Evolutionary conservation across 345 rosid genomes (phyloP).

Genomic region (Fremontodendron californicum): DNA sequence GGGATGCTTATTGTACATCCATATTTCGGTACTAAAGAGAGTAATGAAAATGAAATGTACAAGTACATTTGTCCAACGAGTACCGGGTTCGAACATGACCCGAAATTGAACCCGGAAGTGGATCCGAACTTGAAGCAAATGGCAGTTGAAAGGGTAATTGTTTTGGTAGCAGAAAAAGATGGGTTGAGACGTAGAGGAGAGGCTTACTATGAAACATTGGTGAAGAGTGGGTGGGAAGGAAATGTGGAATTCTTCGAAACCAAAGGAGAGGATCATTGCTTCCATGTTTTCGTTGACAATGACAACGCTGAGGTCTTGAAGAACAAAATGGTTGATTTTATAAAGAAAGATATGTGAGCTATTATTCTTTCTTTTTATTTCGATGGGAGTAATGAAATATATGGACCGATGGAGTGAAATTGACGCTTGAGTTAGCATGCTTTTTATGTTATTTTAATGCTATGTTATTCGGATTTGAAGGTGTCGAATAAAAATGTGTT

Average conservation of each 20-base stretch:
- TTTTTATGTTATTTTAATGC: no score
- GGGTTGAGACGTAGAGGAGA: constrained; percentile 19
- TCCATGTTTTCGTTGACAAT: constrained; percentile 26
- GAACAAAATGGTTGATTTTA: constrained; percentile 26
- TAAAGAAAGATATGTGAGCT: no score
- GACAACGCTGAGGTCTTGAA: constrained; percentile 23
- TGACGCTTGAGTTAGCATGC: no score
- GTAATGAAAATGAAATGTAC: constrained; percentile 31
- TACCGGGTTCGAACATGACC: constrained; percentile 31
- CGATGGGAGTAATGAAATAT: no score
- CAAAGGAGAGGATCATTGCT: constrained; percentile 33
- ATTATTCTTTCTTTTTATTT: no score
- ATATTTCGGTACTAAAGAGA: constrained; percentile 28
- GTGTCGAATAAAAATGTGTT: no score
- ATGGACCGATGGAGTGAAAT: no score
- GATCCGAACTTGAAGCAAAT: constrained; percentile 23
- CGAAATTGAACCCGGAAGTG: constrained; percentile 28
- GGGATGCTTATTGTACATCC: constrained; percentile 38
- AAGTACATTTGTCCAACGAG: constrained; percentile 22
- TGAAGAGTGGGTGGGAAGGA: constrained; percentile 32
- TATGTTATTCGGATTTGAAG: no score
- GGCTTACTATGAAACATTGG: constrained; percentile 28
- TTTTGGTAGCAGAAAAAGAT: constrained; percentile 41
- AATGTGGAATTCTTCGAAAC: constrained; percentile 25
- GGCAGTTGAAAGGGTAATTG: constrained; percentile 26